A percentile compares a stretch with the other conserved stretches of the same genome.
These are phyloP conservation scores for Celoporthe dispersa DNA, from an alignment of 2,329 filamentous ascomycete species.

Conservation along the genomic window DNA sequence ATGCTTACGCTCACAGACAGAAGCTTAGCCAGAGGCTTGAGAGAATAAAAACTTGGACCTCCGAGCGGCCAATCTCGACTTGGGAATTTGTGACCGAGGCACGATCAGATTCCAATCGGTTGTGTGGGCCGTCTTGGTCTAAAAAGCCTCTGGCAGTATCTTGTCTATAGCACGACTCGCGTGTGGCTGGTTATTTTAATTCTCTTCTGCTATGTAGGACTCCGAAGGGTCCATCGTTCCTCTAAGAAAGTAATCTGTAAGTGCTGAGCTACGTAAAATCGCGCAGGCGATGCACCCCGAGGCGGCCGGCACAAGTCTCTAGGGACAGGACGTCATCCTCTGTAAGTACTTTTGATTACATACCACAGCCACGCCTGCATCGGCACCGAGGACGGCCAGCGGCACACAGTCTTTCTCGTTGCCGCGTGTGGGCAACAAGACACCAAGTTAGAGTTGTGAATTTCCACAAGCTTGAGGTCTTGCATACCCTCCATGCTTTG, in stretches of 20 bases:
- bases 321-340: not conserved
- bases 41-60: too few species aligned
- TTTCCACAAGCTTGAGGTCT: not conserved
- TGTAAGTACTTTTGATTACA: not conserved
- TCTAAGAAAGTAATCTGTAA: not conserved
- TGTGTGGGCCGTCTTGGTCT: not conserved
- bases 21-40: not conserved
- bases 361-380: too few species aligned
- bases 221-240: not conserved
- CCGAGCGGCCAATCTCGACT: not conserved
- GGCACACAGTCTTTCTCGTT: not conserved
- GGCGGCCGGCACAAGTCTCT: not conserved
- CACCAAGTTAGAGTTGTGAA: not conserved
- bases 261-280: conserved; percentile 3
- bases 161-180: not conserved
- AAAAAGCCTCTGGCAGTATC: not conserved
- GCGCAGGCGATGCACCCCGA: not conserved
- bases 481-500: not conserved
- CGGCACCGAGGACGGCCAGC: not conserved
- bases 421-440: not conserved
- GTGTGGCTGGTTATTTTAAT: not conserved
- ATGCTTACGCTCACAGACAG: not conserved
- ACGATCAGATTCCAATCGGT: not conserved
- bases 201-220: not conserved
- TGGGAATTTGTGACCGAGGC: not conserved